These are phyloP conservation scores for Talaromyces islandicus DNA, from an alignment of 2,329 filamentous ascomycete genomes.

Conservation along the genomic window DNA sequence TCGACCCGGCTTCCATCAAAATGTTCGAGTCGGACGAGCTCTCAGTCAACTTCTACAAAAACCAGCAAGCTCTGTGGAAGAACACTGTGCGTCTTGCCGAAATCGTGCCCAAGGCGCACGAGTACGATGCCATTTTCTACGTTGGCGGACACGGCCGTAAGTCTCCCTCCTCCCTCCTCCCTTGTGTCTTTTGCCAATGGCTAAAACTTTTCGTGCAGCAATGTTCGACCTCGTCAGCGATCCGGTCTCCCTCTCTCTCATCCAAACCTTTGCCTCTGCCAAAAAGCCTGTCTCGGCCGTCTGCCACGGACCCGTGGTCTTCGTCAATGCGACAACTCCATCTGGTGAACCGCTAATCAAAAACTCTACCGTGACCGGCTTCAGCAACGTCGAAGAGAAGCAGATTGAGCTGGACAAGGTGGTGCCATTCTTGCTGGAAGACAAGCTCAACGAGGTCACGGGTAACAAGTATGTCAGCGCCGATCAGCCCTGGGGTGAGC, in stretches of 20 bases:
- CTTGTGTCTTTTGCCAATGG: too few relatives aligned
- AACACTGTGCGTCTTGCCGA: constrained; percentile 54
- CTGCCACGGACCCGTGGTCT: constrained; percentile 43
- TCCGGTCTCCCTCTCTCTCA: constrained; percentile 37
- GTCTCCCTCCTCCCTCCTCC: constrained; percentile 17
- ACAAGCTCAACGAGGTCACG: constrained; percentile 33
- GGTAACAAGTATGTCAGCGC: constrained; percentile 43
- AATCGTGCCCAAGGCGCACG: constrained; percentile 50
- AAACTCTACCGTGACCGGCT: constrained; percentile 40
- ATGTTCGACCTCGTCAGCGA: constrained; percentile 47
- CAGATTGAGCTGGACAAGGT: constrained; percentile 30
- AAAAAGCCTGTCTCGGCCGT: constrained; percentile 47
- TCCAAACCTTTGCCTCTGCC: constrained; percentile 42
- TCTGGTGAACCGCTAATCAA: constrained; percentile 38
- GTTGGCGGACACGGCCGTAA: constrained; percentile 54
- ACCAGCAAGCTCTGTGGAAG: constrained; percentile 56
- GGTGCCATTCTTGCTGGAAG: constrained; percentile 45
- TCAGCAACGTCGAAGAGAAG: constrained; percentile 45
- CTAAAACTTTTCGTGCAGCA: constrained; percentile 18
- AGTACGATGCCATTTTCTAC: constrained; percentile 61
- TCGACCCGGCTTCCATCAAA: constrained; percentile 55
- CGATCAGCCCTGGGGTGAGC: constrained; percentile 37
- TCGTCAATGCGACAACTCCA: constrained; percentile 39
- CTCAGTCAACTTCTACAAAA: constrained; percentile 51
- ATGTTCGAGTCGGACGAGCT: constrained; percentile 49